Conservation (phyloP, 306 rosid species). For the Astragalus glycyphyllos region DNA sequence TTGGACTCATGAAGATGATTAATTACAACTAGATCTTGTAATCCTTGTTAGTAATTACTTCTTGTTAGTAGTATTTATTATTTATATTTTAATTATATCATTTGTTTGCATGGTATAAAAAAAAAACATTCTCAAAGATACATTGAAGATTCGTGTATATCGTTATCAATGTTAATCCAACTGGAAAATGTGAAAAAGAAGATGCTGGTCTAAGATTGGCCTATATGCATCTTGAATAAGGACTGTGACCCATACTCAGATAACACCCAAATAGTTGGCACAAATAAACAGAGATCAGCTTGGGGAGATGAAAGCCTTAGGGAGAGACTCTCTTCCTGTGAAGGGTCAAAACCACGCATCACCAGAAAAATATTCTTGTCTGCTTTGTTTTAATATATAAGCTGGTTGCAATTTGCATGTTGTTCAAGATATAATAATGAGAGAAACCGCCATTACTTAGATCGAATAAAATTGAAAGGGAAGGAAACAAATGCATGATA, state of each 20-base stretch:
- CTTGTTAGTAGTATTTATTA: no score
- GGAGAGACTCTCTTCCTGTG: conserved; percentile 15
- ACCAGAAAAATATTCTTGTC: conserved; percentile 24
- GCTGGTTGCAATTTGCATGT: conserved; percentile 16
- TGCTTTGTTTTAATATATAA: conserved; percentile 12
- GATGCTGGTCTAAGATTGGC: conserved; percentile 34
- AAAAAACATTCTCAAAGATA: conserved; percentile 12
- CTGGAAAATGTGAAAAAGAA: conserved; percentile 28
- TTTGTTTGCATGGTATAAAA: conserved; percentile 2
- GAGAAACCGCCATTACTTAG: conserved; percentile 41
- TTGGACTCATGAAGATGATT: no score
- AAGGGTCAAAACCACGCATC: conserved; percentile 44
- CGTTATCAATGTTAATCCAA: conserved; percentile 17
- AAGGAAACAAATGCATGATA: conserved; percentile 39
- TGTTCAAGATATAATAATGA: conserved; percentile 30
- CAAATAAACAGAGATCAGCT: background rate
- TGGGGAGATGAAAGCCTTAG: conserved; percentile 23
- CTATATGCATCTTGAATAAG: conserved; percentile 22
- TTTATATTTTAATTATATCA: conserved; percentile 12
- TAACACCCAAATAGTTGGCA: conserved; percentile 37
- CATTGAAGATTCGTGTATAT: conserved; percentile 5
- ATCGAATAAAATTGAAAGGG: conserved; percentile 44
- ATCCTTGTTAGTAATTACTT: no score
- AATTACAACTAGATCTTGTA: no score
- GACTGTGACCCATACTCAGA: conserved; percentile 32